Conservation (phyloP, 1,284 basidiomycete species). For the Anthracocystis walkeri region DNA sequence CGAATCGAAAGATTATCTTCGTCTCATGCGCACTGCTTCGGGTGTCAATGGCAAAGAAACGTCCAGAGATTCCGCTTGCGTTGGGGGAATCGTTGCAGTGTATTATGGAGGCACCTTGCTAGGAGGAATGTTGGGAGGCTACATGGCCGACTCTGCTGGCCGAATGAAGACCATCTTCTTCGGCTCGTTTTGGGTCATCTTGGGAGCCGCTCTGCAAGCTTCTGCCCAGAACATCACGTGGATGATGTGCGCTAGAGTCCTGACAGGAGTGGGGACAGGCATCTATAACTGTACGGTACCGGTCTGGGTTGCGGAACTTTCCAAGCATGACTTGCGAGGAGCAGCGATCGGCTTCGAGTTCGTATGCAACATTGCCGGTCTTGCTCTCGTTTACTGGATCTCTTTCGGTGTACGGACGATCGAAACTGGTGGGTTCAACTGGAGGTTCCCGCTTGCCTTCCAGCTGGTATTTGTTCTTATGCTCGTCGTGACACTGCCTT, state of each 20-base stretch:
- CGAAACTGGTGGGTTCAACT: slow-evolving; percentile 30
- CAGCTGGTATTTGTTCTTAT: slow-evolving; percentile 32
- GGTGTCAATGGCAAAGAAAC: slow-evolving; percentile 27
- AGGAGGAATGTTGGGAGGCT: slow-evolving; percentile 27
- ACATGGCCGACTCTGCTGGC: slow-evolving; percentile 31
- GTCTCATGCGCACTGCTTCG: slow-evolving; percentile 34
- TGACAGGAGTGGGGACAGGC: slow-evolving; percentile 22
- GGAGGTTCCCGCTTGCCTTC: slow-evolving; percentile 34
- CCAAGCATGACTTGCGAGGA: slow-evolving; percentile 25
- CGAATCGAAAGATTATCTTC: slow-evolving; percentile 33
- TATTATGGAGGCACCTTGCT: slow-evolving; percentile 34
- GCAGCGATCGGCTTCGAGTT: slow-evolving; percentile 34
- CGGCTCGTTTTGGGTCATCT: slow-evolving; percentile 31
- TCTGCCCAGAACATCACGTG: slow-evolving; percentile 33
- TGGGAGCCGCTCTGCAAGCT: slow-evolving; percentile 21
- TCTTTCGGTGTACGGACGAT: slow-evolving; percentile 19
- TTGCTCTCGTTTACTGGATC: slow-evolving; percentile 36
- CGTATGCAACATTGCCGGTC: slow-evolving; percentile 24
- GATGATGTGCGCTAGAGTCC: slow-evolving; percentile 21
- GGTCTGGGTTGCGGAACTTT: slow-evolving; percentile 26
- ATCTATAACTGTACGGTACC: slow-evolving; percentile 23
- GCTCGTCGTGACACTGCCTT: slow-evolving; percentile 22
- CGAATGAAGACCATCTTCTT: slow-evolving; percentile 37
- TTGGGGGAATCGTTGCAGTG: slow-evolving; percentile 28
- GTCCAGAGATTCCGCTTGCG: slow-evolving; percentile 16